A percentile compares a stretch with the other conserved stretches of the same genome.
phyloP scores from a whole-genome alignment of 1,284 basidiomycete species.

The Ustilago nuda region DNA sequence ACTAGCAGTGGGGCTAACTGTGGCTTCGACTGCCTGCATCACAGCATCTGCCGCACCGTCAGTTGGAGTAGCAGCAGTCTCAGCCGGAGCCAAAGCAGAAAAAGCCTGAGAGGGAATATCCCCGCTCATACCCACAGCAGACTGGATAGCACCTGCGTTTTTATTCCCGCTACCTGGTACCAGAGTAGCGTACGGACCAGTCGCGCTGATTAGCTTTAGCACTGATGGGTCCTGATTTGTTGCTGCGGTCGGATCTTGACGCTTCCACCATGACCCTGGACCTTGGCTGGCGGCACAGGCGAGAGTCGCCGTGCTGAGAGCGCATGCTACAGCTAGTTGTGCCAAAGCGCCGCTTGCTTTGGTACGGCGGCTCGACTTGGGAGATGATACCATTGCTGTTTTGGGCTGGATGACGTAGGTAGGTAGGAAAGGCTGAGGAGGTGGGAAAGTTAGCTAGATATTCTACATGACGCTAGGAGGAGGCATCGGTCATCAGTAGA shows the following conservation, averaged over 20 bases:
- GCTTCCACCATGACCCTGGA: constrained; percentile 24
- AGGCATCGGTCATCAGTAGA: background rate
- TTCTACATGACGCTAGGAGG: background rate
- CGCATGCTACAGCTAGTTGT: constrained; percentile 19
- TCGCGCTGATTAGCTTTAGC: constrained; percentile 38
- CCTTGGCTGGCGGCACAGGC: constrained; percentile 15
- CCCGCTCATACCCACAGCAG: constrained; percentile 38
- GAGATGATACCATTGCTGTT: background rate
- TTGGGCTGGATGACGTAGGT: background rate
- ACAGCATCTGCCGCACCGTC: background rate
- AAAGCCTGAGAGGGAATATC: constrained; percentile 10
- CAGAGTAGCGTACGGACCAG: constrained; percentile 34
- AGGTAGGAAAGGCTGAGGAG: background rate
- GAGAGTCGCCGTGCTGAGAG: background rate
- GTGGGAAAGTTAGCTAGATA: background rate
- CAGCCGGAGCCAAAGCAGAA: constrained; percentile 4
- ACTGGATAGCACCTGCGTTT: constrained; percentile 26
- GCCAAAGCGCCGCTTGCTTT: constrained; percentile 11
- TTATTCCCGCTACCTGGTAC: constrained; percentile 14
- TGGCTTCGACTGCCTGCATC: constrained; percentile 24
- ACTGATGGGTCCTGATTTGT: constrained; percentile 12
- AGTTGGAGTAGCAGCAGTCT: constrained; percentile 4
- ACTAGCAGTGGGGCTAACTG: constrained; percentile 1
- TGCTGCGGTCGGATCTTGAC: constrained; percentile 10
- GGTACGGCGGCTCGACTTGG: background rate